These are phyloP conservation scores for Neonectria hederae DNA, from an alignment of 2,329 filamentous ascomycete species.

Conservation along the genomic window DNA sequence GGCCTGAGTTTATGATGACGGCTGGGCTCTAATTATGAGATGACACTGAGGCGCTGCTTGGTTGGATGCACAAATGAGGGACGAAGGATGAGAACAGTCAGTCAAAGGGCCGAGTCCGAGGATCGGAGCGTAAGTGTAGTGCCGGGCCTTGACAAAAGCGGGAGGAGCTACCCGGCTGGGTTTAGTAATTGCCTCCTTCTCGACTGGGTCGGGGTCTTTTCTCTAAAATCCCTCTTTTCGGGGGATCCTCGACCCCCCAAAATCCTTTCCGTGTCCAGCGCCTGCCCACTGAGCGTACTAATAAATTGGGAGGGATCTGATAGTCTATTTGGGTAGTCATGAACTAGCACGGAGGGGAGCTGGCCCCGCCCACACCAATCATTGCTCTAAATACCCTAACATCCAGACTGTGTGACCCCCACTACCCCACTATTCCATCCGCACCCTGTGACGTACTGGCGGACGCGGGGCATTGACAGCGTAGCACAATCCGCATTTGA, in stretches of 20 bases:
- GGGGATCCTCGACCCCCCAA: neutral
- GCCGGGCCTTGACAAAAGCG: neutral
- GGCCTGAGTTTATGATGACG: neutral
- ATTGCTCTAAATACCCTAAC: no score
- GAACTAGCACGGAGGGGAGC: neutral
- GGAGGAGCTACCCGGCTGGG: neutral
- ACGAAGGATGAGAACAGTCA: conserved; percentile 4
- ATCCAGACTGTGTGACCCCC: conserved; percentile 13
- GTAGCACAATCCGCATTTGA: neutral
- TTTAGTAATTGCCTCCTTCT: neutral
- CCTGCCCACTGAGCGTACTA: neutral
- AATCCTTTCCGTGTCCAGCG: neutral
- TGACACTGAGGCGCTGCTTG: neutral
- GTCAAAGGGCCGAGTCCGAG: conserved; percentile 17
- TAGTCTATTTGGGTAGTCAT: neutral
- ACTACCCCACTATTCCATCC: conserved; percentile 2
- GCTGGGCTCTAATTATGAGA: neutral
- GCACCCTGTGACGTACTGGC: neutral
- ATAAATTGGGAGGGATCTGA: neutral
- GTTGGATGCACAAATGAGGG: conserved; percentile 15
- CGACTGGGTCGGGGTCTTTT: neutral
- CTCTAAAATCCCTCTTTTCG: conserved; percentile 2
- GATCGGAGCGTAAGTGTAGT: conserved; percentile 22
- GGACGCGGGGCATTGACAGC: conserved; percentile 2
- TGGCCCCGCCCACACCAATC: neutral